A percentile compares a stretch with the other conserved stretches of the same genome.
phyloP scores from a whole-genome alignment of 495 filamentous ascomycete species.

The Antarctomyces pellizariae region DNA sequence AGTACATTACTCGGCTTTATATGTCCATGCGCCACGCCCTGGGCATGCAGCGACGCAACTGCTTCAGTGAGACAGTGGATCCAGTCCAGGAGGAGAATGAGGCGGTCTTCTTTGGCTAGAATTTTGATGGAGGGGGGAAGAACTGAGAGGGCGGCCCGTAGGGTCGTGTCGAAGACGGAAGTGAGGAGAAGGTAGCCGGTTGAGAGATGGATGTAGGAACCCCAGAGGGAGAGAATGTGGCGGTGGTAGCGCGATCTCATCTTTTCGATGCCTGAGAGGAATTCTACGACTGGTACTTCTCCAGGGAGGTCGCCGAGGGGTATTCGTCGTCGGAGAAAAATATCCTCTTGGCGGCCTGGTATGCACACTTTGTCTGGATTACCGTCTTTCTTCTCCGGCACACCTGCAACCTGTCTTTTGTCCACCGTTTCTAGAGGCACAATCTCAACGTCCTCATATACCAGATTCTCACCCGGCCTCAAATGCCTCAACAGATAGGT shows the following conservation, averaged over 20 bases:
- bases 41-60: slow-evolving; percentile 50
- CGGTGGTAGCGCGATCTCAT: slow-evolving; percentile 43
- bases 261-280: slow-evolving; percentile 40
- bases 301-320: slow-evolving; percentile 33
- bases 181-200: slow-evolving; percentile 57
- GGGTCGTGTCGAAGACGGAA: slow-evolving; percentile 47
- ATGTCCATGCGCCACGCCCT: slow-evolving; percentile 49
- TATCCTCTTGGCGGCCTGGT: slow-evolving; percentile 29
- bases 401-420: slow-evolving; percentile 26
- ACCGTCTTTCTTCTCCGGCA: slow-evolving; percentile 23
- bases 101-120: slow-evolving; percentile 45
- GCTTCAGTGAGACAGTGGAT: slow-evolving; percentile 67
- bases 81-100: slow-evolving; percentile 54
- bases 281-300: slow-evolving; percentile 37
- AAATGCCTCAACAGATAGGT: slow-evolving; percentile 53
- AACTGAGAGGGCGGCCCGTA: slow-evolving; percentile 54
- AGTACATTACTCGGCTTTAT: slow-evolving; percentile 69
- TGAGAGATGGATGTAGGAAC: slow-evolving; percentile 53
- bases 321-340: slow-evolving; percentile 50
- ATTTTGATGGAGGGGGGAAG: slow-evolving; percentile 41
- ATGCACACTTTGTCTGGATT: slow-evolving; percentile 44
- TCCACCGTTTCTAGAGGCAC: slow-evolving; percentile 50
- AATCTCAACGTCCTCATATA: slow-evolving; percentile 56
- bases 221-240: slow-evolving; percentile 62
- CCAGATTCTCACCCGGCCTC: slow-evolving; percentile 40